Percentiles rank a stretch among this genome's conserved stretches.
Evolutionary conservation across 192 early-diverging fungal species (phyloP).

Genomic region (Radiomyces spectabilis): DNA sequence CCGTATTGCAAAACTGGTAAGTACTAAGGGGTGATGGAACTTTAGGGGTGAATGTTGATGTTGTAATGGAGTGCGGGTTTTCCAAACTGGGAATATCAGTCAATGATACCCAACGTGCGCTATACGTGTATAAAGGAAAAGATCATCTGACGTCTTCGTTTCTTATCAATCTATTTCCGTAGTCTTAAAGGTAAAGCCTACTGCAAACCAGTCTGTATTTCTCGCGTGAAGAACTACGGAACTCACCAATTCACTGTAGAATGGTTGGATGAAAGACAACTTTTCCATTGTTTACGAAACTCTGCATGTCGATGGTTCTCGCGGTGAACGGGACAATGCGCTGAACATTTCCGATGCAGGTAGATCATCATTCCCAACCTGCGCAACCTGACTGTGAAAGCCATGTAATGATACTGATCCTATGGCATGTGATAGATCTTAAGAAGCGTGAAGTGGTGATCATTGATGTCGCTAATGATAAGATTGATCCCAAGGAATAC

Average conservation of each 20-base stretch:
- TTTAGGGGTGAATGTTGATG: background rate
- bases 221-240: no score
- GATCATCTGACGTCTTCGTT: no score
- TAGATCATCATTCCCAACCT: no score
- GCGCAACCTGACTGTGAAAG: no score
- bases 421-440: constrained; percentile 35
- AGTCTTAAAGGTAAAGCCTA: no score
- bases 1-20: constrained; percentile 50
- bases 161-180: no score
- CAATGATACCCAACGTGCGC: no score
- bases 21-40: background rate
- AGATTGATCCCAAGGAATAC: constrained; percentile 42
- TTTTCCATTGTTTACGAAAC: constrained; percentile 72
- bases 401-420: no score
- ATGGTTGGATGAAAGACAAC: constrained; percentile 62
- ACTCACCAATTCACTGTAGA: constrained; percentile 39
- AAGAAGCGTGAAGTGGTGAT: constrained; percentile 55
- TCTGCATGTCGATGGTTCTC: constrained; percentile 58
- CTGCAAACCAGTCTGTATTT: no score
- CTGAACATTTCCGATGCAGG: constrained; percentile 22
- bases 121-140: no score
- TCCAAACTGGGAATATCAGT: no score
- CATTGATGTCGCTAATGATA: constrained; percentile 66
- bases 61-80: no score
- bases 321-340: constrained; percentile 63